phyloP scores from a whole-genome alignment of 2,329 filamentous ascomycete species.

The Exserohilum turcica region DNA sequence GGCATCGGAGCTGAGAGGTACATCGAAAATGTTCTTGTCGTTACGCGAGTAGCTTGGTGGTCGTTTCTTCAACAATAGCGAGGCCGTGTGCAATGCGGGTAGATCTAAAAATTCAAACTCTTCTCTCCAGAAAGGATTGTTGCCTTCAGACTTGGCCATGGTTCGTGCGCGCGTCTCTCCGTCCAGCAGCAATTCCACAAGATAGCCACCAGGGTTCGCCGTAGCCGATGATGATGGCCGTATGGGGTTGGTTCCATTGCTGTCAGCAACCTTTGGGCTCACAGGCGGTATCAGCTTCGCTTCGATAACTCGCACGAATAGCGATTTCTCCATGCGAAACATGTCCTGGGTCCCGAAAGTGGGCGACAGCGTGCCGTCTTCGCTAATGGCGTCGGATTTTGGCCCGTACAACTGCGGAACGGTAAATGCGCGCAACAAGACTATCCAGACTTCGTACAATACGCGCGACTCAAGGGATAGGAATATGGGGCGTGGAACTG shows the following conservation, averaged over 20 bases:
- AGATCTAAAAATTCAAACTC: conserved; percentile 78
- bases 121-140: conserved; percentile 81
- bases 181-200: conserved; percentile 79
- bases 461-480: conserved; percentile 84
- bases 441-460: conserved; percentile 97
- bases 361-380: conserved; percentile 43
- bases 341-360: conserved; percentile 59
- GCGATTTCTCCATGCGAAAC: conserved; percentile 68
- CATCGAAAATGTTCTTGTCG: conserved; percentile 49
- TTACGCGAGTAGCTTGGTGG: conserved; percentile 48
- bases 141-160: conserved; percentile 70
- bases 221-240: conserved; percentile 42
- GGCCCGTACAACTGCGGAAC: conserved; percentile 86
- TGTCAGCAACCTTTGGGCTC: conserved; percentile 44
- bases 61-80: conserved; percentile 71
- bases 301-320: conserved; percentile 66
- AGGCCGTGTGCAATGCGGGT: conserved; percentile 71
- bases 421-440: conserved; percentile 86
- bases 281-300: conserved; percentile 58
- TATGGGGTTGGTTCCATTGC: conserved; percentile 24
- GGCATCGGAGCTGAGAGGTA: conserved; percentile 32
- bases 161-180: conserved; percentile 79
- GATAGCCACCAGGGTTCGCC: conserved; percentile 65
- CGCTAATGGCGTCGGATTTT: conserved; percentile 54
- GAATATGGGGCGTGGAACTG: conserved; percentile 85